Evolutionary conservation across 2,329 filamentous ascomycete genomes (phyloP).

Genomic region (Diaporthe citriasiana): DNA sequence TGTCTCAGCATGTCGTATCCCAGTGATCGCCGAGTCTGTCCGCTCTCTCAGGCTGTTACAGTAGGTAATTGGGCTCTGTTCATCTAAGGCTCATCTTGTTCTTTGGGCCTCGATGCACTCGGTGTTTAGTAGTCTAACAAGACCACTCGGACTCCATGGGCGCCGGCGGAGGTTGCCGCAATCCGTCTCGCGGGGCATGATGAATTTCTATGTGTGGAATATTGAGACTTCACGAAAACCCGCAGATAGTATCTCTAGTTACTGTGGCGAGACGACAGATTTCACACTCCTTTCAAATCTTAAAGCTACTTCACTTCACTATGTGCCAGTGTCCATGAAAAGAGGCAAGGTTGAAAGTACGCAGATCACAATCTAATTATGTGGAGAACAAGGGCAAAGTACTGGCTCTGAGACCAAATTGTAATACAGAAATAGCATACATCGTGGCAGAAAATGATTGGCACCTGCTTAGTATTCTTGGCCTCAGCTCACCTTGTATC

Average conservation of each 20-base stretch:
- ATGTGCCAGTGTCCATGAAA: too few species aligned
- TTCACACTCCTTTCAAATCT: background rate
- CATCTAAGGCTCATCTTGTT: background rate
- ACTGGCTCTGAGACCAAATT: background rate
- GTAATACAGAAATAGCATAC: background rate
- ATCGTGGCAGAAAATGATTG: background rate
- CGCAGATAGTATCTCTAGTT: too few species aligned
- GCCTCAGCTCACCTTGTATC: background rate
- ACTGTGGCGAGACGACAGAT: background rate
- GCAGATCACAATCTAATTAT: constrained; percentile 9
- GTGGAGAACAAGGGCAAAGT: background rate
- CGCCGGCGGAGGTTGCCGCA: background rate
- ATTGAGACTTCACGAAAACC: background rate
- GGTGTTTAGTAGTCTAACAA: background rate
- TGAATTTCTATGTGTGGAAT: background rate
- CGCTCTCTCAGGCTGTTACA: background rate
- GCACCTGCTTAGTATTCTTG: background rate
- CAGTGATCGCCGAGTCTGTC: background rate
- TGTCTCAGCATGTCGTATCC: constrained; percentile 23
- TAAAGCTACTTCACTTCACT: too few species aligned
- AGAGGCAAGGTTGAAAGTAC: background rate
- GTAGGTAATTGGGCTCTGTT: background rate
- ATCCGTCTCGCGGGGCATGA: background rate
- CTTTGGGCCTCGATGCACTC: constrained; percentile 5
- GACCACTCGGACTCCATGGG: background rate